Base-by-base conservation (phyloP, 176 grass and related monocot species). In the Juncus effusus region DNA sequence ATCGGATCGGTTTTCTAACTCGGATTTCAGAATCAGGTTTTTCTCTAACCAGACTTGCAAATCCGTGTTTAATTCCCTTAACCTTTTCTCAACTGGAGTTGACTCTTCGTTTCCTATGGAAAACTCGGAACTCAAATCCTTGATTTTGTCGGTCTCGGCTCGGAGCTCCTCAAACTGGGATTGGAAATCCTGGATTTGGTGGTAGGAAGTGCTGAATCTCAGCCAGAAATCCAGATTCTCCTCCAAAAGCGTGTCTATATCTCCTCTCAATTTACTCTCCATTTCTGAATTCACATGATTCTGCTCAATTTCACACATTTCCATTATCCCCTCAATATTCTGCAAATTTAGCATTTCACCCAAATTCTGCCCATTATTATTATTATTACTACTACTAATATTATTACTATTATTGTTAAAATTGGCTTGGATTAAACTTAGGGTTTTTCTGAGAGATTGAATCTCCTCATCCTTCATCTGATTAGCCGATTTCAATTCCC, bases 211-310 rank as follows among this genome's bases (percentile, higher is more conserved):
- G 72, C 93, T 91, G 59, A 97, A 97, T 60, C 82, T 84, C 72
- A 97, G 79, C 93, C 93, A 97, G 62, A 92, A 89, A 65, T 92
- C 80, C 3, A 97, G 82, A 73, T 97, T 97, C 73, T 92, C 93
- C 37, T 97, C 93, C 62, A 97, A 55, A 3, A 97, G 80, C 0
- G 82, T 74, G 72, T 92, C 93, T 2, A 97, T 82, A 56, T 84
- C 88, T 8, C 64, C 78, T 64, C 88, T 79, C 47, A 97, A 77
- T 59, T 84, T 92, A 16, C 91, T 59, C 56, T 97, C 93, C 8
- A 84, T 35, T 2, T 78, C 77, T 0, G 85, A 89, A 6, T 50
- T 61, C 6, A 66, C 67, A 7, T 78, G 74, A 4, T 16, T 44
- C 53, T 81, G 77, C 1, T 81, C 59, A 16, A 74, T 37, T 0